phyloP scores from a whole-genome alignment of 495 filamentous ascomycete species.

The Penicillium desertorum region DNA sequence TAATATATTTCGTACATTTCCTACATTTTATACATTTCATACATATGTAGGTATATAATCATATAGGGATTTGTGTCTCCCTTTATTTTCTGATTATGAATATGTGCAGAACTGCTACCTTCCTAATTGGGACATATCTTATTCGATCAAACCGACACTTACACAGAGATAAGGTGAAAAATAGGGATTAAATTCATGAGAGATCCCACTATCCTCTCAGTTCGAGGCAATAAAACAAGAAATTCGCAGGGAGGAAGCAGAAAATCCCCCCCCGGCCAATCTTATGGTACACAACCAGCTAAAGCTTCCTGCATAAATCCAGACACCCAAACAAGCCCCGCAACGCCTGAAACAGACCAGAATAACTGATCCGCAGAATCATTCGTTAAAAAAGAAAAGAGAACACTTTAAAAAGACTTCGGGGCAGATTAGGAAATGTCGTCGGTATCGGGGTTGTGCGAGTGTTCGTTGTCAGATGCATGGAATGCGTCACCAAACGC shows the following conservation, averaged over 20 bases:
- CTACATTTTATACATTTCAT: neutral
- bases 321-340: constrained; percentile 9
- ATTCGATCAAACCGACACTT: neutral
- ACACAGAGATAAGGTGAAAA: neutral
- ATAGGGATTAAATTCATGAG: constrained; percentile 5
- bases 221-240: constrained; percentile 1
- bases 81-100: neutral
- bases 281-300: constrained; percentile 11
- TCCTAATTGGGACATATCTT: neutral
- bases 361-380: constrained; percentile 8
- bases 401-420: neutral
- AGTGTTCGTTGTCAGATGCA: constrained; percentile 54
- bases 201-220: constrained; percentile 6
- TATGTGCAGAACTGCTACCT: neutral
- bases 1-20: neutral
- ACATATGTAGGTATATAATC: neutral
- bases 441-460: constrained; percentile 44
- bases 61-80: neutral
- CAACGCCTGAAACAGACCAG: constrained; percentile 16
- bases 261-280: constrained; percentile 1
- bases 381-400: constrained; percentile 14
- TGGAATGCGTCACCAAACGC: constrained; percentile 66
- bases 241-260: neutral
- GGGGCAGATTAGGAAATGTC: constrained; percentile 39
- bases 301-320: constrained; percentile 12